These are phyloP conservation scores for Iberis pinnata DNA, from an alignment of 345 rosid species.

Conservation along the genomic window DNA sequence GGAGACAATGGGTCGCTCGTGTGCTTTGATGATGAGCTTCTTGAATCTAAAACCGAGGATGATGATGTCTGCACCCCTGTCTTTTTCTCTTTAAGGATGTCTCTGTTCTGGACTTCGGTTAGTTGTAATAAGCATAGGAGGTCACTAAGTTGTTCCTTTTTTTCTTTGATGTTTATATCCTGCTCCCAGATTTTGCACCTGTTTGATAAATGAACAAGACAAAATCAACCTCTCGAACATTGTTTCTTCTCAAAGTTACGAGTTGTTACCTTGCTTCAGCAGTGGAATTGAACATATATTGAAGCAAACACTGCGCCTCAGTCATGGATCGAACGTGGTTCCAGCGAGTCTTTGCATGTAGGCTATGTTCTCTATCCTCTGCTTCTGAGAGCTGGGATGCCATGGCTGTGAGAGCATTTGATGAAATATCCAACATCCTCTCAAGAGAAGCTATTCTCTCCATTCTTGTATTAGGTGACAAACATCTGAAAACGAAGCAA, in stretches of 20 bases:
- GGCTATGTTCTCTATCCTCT: conserved; percentile 61
- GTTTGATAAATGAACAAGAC: conserved; percentile 8
- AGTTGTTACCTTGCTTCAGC: conserved; percentile 54
- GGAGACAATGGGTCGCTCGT: conserved; percentile 40
- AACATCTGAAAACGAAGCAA: no score
- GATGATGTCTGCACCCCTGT: conserved; percentile 60
- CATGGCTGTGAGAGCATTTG: conserved; percentile 61
- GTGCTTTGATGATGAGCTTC: conserved; percentile 42
- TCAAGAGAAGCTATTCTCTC: conserved; percentile 63
- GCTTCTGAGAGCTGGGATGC: conserved; percentile 81
- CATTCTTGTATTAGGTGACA: conserved; percentile 58
- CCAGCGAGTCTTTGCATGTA: conserved; percentile 61
- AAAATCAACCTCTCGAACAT: not conserved
- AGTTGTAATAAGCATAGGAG: conserved; percentile 48
- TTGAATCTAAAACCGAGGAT: conserved; percentile 39
- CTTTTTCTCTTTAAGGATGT: conserved; percentile 50
- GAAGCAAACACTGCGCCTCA: conserved; percentile 74
- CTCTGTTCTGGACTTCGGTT: conserved; percentile 55
- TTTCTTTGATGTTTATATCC: conserved; percentile 54
- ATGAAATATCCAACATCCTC: conserved; percentile 62
- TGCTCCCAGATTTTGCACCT: conserved; percentile 68
- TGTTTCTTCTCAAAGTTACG: not conserved
- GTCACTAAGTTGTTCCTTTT: conserved; percentile 57
- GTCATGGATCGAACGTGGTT: conserved; percentile 55
- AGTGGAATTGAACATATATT: conserved; percentile 51